phyloP scores from a whole-genome alignment of 2,329 filamentous ascomycete genomes.

The Thermothelomyces thermophilus region DNA sequence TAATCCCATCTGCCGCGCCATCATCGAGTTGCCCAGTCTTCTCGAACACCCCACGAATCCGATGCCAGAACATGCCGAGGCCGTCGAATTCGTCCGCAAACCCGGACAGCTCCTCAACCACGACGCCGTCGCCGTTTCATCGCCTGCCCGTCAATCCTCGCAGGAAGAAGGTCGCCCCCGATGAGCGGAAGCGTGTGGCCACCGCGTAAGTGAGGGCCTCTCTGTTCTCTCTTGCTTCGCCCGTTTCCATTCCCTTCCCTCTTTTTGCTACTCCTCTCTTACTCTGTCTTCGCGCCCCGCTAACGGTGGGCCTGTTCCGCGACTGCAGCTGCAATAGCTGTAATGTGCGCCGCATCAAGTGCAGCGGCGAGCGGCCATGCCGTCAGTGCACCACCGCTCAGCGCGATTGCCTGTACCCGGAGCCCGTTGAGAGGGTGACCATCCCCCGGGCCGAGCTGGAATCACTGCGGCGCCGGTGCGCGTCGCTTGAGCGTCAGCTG shows the following conservation, averaged over 20 bases:
- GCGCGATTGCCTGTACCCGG: constrained; percentile 43
- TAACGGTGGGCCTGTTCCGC: background rate
- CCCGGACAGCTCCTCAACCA: constrained; percentile 9
- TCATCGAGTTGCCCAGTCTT: background rate
- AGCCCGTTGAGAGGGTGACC: constrained; percentile 37
- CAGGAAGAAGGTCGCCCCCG: constrained; percentile 41
- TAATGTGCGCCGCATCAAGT: constrained; percentile 47
- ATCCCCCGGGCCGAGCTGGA: constrained; percentile 33
- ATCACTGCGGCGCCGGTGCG: constrained; percentile 13
- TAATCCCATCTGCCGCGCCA: constrained; percentile 10
- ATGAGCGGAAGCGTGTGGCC: constrained; percentile 42
- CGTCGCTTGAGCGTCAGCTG: constrained; percentile 11
- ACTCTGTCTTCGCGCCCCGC: background rate
- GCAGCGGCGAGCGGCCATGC: constrained; percentile 45
- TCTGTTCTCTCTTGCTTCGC: constrained; percentile 29
- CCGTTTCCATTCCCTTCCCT: background rate
- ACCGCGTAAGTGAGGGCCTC: constrained; percentile 39
- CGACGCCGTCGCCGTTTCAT: constrained; percentile 19
- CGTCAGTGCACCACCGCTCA: constrained; percentile 37
- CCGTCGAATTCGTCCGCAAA: constrained; percentile 12
- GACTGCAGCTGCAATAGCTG: constrained; percentile 44
- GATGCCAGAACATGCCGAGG: constrained; percentile 19
- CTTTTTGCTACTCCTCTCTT: background rate
- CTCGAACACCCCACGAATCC: background rate
- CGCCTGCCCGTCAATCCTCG: constrained; percentile 46